A percentile compares a stretch with the other conserved stretches of the same genome.
Conservation (phyloP, 352 stramenopile genomes). For the Phytophthora crassamura region DNA sequence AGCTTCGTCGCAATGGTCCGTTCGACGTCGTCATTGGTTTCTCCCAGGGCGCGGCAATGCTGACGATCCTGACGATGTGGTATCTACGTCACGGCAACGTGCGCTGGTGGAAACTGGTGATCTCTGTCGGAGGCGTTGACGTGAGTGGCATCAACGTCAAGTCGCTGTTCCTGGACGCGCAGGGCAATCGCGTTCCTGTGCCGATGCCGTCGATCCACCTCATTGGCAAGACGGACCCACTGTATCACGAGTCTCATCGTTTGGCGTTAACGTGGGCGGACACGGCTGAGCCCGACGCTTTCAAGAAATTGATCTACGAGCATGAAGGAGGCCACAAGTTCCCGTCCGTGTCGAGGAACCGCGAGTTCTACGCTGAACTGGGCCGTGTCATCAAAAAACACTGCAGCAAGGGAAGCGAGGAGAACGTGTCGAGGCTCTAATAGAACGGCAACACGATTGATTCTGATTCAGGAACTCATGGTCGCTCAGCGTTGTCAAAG, state of each 20-base stretch:
- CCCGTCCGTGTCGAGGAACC: conserved; percentile 37
- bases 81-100: conserved; percentile 34
- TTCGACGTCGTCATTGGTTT: conserved; percentile 61
- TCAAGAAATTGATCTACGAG: conserved; percentile 41
- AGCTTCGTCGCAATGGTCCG: conserved; percentile 40
- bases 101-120: conserved; percentile 47
- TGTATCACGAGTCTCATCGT: conserved; percentile 51
- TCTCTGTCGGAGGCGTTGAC: conserved; percentile 45
- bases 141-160: conserved; percentile 44
- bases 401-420: conserved; percentile 23
- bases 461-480: too few relatives aligned
- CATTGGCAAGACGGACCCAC: conserved; percentile 66
- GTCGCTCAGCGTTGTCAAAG: too few relatives aligned
- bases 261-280: conserved; percentile 41
- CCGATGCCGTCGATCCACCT: conserved; percentile 55
- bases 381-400: conserved; percentile 30
- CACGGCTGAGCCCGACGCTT: conserved; percentile 4
- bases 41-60: conserved; percentile 52
- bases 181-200: conserved; percentile 34
- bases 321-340: conserved; percentile 50
- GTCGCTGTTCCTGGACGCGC: conserved; percentile 43
- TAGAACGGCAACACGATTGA: not conserved
- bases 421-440: conserved; percentile 15
- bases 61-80: conserved; percentile 51
- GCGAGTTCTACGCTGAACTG: conserved; percentile 34